These are phyloP conservation scores for Aspergillus sojae DNA, from an alignment of 2,329 filamentous ascomycete species.

Conservation along the genomic window DNA sequence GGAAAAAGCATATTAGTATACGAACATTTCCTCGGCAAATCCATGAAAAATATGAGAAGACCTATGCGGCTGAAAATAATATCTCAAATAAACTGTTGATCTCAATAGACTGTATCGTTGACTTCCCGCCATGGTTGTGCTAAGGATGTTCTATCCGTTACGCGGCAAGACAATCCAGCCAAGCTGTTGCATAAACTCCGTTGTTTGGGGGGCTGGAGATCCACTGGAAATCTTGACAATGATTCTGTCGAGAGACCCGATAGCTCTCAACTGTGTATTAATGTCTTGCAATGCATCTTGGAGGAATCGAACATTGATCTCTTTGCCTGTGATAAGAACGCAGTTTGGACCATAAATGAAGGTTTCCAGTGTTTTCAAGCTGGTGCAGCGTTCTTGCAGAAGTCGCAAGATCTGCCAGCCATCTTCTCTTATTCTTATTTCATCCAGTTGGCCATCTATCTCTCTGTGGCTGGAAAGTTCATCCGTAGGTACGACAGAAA, in stretches of 20 bases:
- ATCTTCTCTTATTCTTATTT: constrained; percentile 4
- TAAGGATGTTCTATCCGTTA: neutral
- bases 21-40: too few relatives aligned
- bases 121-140: accelerated
- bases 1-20: too few relatives aligned
- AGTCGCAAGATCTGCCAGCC: constrained; percentile 3
- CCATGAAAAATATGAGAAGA: too few relatives aligned
- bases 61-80: too few relatives aligned
- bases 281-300: constrained; percentile 1
- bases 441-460: neutral
- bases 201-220: neutral
- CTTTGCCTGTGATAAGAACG: neutral
- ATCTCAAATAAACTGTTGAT: too few relatives aligned
- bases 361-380: constrained; percentile 5
- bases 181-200: constrained; percentile 8
- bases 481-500: constrained; percentile 7
- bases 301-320: neutral
- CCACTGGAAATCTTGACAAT: constrained; percentile 7
- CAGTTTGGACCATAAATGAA: constrained; percentile 5
- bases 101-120: too few relatives aligned
- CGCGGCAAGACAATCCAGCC: constrained; percentile 11
- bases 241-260: constrained; percentile 1
- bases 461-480: constrained; percentile 7
- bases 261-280: constrained; percentile 1
- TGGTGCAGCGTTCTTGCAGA: constrained; percentile 1